A percentile compares a stretch with the other conserved stretches of the same genome.
phyloP scores from a whole-genome alignment of 1,284 basidiomycete genomes.

The Veloboletus limbatus region DNA sequence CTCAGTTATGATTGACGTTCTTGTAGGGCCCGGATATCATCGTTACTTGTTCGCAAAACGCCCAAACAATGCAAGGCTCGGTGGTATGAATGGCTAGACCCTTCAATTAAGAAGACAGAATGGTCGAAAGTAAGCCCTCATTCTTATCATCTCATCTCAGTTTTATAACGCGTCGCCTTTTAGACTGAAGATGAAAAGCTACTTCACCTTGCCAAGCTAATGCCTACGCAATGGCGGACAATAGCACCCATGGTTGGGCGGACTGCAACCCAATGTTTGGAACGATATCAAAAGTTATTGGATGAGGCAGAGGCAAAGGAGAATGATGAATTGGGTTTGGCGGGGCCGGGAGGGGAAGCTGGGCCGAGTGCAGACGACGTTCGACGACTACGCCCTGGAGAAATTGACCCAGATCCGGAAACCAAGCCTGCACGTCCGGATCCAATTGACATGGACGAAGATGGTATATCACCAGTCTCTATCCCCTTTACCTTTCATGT shows the following conservation, averaged over 20 bases:
- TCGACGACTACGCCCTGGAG: slow-evolving; percentile 86
- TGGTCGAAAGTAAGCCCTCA: slow-evolving; percentile 83
- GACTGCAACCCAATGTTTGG: slow-evolving; percentile 98
- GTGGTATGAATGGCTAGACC: slow-evolving; percentile 99
- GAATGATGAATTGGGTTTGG: slow-evolving; percentile 86
- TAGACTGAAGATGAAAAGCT: slow-evolving; percentile 98
- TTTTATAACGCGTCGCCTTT: slow-evolving; percentile 4
- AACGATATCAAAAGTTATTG: slow-evolving; percentile 96
- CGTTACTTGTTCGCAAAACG: slow-evolving; percentile 95
- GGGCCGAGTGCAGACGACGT: slow-evolving; percentile 91
- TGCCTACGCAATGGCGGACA: slow-evolving; percentile 99
- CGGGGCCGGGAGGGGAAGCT: slow-evolving; percentile 78
- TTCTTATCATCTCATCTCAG: not conserved
- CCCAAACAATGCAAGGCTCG: slow-evolving; percentile 99
- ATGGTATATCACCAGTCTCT: slow-evolving; percentile 52
- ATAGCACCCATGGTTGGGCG: slow-evolving; percentile 98
- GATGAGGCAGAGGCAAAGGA: slow-evolving; percentile 97
- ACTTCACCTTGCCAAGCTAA: slow-evolving; percentile 95
- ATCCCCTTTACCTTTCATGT: not conserved
- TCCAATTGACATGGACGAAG: slow-evolving; percentile 99
- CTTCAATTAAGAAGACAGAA: slow-evolving; percentile 99
- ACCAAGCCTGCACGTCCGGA: slow-evolving; percentile 97
- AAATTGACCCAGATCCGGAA: slow-evolving; percentile 99
- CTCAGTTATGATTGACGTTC: slow-evolving; percentile 1
- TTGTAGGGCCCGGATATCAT: slow-evolving; percentile 94